Evolutionary conservation across 495 filamentous ascomycete species (phyloP), one percentile per base, ranked within the genome.

Genomic region (Massariosphaeria phaeospora): DNA sequence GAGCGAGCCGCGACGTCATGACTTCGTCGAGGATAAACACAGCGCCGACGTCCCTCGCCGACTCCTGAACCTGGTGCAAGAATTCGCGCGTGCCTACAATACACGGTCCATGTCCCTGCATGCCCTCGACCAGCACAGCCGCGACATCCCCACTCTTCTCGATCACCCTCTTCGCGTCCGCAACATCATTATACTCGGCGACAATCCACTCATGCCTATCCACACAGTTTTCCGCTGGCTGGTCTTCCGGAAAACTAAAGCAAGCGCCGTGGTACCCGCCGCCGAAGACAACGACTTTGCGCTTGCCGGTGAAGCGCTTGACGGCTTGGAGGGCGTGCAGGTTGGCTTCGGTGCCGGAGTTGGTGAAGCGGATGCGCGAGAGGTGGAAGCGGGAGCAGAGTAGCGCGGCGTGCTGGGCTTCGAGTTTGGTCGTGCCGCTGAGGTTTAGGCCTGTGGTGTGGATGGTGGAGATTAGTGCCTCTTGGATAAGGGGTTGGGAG

Each of bases 11-110:
- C 9, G 75, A 79, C 1, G 82, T 82, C 72, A 84, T 79, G 11
- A 86, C 82, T 66, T 86, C 83, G 42, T 86, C 83, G 11, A 83
- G 64, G 13, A 86, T 76, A 45, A 86, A 75, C 1, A 85, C 10
- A 1, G 72, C 70, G 4, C 73, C 75, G 3, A 69, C 64, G 26
- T 63, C 64, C 3, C 59, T 64, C 21, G 64, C 69, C 21, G 30
- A 68, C 49, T 57, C 65, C 9, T 69, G 72, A 3, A 76, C 42
- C 21, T 55, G 57, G n/a, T 66, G 58, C 26, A 76, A 45, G 46
- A 84, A 86, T 12, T 71, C 70, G 1, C 50, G 46, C 0, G 43
- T 68, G 0, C 67, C 79, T 1, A 68, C 65, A 20, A 78, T 74
- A 44, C 73, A 73, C 0, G 81, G 79, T 1, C 78, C 80, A 20